Percentiles rank a stretch among this genome's conserved stretches.
phyloP scores from a whole-genome alignment of 129 eudicot species.

The Centaurea solstitialis region DNA sequence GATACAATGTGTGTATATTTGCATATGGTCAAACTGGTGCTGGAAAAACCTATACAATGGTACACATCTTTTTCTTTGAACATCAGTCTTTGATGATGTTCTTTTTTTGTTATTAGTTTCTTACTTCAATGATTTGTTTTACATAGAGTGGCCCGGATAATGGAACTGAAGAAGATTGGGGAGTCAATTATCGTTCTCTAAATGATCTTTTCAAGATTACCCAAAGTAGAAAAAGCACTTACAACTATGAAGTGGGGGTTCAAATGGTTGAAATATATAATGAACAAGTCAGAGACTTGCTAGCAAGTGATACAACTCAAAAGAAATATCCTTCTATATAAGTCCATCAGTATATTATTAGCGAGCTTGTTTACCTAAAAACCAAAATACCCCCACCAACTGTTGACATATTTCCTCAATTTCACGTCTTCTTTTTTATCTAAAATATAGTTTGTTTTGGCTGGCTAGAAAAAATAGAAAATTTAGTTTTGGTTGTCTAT shows the following conservation, averaged over 20 bases:
- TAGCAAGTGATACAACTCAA: constrained; percentile 53
- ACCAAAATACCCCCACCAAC: background rate
- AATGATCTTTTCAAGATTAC: constrained; percentile 73
- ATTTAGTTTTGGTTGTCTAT: background rate
- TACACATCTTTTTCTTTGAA: constrained; percentile 25
- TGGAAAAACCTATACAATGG: constrained; percentile 94
- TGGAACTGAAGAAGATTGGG: constrained; percentile 76
- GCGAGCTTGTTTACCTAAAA: background rate
- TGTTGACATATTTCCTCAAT: background rate
- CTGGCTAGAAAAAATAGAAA: background rate
- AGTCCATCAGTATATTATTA: background rate
- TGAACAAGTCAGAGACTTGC: constrained; percentile 87
- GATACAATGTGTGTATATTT: constrained; percentile 88
- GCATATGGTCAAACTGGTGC: constrained; percentile 98
- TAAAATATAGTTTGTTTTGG: background rate
- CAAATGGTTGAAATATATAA: constrained; percentile 93
- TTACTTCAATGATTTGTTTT: constrained; percentile 15
- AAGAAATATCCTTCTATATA: constrained; percentile 78
- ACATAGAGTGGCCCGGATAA: constrained; percentile 78
- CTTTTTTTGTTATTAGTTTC: constrained; percentile 17
- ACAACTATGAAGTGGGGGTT: constrained; percentile 66
- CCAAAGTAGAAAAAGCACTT: constrained; percentile 54
- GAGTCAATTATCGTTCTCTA: constrained; percentile 84
- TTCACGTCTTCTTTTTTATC: background rate
- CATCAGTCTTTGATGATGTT: background rate